Evolutionary conservation across 148 eudicot genomes (phyloP).

Genomic region (Heliamphora exappendiculata): DNA sequence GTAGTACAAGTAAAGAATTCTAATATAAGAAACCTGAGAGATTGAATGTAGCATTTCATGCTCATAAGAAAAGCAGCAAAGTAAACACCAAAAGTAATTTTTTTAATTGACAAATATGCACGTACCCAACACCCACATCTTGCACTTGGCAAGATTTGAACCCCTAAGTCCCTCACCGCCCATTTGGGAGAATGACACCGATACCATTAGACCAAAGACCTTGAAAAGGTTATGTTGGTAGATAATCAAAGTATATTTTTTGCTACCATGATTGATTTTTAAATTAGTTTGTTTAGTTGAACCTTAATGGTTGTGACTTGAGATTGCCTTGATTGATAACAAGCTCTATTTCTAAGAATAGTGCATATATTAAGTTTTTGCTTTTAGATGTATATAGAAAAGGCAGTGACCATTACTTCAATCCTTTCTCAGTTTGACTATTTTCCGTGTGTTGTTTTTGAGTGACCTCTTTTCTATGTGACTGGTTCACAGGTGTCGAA

Average conservation of each 20-base stretch:
- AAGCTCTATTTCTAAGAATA: not conserved
- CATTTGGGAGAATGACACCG: not conserved
- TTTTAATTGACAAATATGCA: no score
- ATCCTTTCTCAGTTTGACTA: not conserved
- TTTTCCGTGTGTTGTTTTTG: not conserved
- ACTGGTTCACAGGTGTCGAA: slow-evolving; percentile 38
- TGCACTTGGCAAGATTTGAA: no score
- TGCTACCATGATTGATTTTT: not conserved
- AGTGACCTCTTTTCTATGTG: not conserved
- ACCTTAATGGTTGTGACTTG: not conserved
- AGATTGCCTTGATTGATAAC: not conserved
- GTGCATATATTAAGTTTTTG: not conserved
- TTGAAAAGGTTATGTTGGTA: not conserved
- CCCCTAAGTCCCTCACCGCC: no score
- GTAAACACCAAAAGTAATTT: no score
- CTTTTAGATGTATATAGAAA: not conserved
- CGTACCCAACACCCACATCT: no score
- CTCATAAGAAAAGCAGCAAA: not conserved
- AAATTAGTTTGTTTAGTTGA: not conserved
- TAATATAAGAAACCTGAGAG: not conserved
- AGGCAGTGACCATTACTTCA: not conserved
- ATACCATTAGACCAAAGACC: not conserved
- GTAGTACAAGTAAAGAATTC: not conserved
- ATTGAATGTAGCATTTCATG: not conserved
- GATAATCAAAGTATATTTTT: not conserved